Base-by-base conservation (phyloP, 352 stramenopile genomes). In the Pythium aristosporum region DNA sequence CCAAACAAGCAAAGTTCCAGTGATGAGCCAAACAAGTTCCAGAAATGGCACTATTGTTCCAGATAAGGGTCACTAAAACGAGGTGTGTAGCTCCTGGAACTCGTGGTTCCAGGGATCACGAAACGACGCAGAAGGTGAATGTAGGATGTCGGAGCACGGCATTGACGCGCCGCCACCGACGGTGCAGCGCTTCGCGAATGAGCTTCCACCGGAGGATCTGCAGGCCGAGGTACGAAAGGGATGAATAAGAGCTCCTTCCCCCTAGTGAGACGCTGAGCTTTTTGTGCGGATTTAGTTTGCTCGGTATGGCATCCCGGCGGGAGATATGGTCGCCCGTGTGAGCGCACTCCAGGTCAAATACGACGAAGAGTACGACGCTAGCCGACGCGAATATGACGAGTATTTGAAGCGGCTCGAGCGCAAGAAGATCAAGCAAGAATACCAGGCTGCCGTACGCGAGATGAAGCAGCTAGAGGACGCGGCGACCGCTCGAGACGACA, bases 351-450 rank as follows among this genome's bases (percentile, higher is more conserved):
- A 91, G 58, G 69, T 73, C 18, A 76, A 65, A 51, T 91, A 89
- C 62, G 76, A 88, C 44, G 75, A 88, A 34, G 82, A 91, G 60
- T 89, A 80, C 43, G 75, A 85, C 5, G 51, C 63, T 12, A 69
- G 48, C 0, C 53, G 66, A 21, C 49, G 48, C 11, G 80, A 87
- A 44, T 76, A 78, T 43, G 77, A 85, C 6, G 63, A 65, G 36
- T 76, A 69, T 28, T 32, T 73, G 34, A 70, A 74, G n/a, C 69
- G 71, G 5, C 57, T 76, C 4, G 67, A 82, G 44, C 70, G 84
- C 23, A 68, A 81, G 62, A 75, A 79, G 43, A 72, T 72, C 42
- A 82, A 82, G 50, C 66, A 85, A 30, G 65, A 75, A 5, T 89
- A 79, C 56, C 64, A 75, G 18, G 61, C 70, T 5, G 80, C 80